Base-by-base conservation (phyloP, 2,329 filamentous ascomycete species). In the Fusarium equiseti region DNA sequence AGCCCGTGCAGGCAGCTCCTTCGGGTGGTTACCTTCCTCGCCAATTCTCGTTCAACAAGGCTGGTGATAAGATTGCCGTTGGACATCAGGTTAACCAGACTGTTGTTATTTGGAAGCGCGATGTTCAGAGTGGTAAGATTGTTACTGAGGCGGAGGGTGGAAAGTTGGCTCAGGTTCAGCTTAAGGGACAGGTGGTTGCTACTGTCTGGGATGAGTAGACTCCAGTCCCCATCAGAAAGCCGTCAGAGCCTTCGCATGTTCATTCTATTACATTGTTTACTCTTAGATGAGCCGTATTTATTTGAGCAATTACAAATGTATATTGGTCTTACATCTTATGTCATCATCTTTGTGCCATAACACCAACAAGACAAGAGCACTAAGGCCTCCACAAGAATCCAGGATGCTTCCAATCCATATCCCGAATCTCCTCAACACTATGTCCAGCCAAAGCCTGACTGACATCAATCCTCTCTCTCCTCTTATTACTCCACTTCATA, bases 31-130 rank as follows among this genome's bases (percentile, higher is more conserved):
- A 68, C 43, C 55, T 63, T 0, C 73, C 73, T 2, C 73, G 73
- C 4, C 73, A 75, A 11, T 75, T 75, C 29, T 72, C 73, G 0
- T 75, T 75, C 45, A 75, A 75, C 50, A 74, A 73, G 8, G 54
- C 49, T 3, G 73, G 73, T 24, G 73, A 75, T 22, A 75, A 66
- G 51, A 68, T 75, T 50, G 73, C 73, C 0, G 73, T 75, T 6
- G 73, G 73, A 3, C 73, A 75, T 16, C 73, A 75, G 20, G 68
- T 59, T 13, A 75, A 75, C 13, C 66, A 38, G 7, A 75, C 73
- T 1, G 73, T 75, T 0, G 60, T 75, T 0, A 72, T 75, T 12
- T 75, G 73, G 73, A 75, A 75, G 32, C 50, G 73, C 2, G 72
- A 75, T 22, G 5, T 75, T 0, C 6, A 62, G 20, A 68, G 67